Conservation (phyloP, 805 yeast genomes). For the Yarrowia bubula region DNA sequence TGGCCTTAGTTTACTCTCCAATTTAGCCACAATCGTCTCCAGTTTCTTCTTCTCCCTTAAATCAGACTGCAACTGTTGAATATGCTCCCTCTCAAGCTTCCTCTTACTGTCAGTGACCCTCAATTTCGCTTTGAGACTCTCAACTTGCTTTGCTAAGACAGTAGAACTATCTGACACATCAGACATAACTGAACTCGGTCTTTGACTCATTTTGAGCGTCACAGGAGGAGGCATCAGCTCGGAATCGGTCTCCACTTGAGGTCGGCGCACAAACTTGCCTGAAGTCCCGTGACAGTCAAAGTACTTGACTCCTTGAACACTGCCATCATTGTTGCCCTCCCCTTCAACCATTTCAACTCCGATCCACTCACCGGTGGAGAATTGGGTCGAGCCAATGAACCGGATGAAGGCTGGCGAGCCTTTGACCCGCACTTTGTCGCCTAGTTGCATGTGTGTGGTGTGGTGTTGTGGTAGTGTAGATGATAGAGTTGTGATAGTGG, state of each 20-base stretch:
- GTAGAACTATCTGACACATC: neutral
- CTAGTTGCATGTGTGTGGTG: slow-evolving; percentile 27
- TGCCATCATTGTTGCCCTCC: slow-evolving; percentile 81
- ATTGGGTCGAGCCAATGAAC: slow-evolving; percentile 62
- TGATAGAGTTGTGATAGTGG: too few relatives aligned
- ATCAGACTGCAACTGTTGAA: slow-evolving; percentile 32
- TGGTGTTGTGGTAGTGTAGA: neutral
- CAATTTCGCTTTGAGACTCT: slow-evolving; percentile 33
- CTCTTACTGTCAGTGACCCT: slow-evolving; percentile 34
- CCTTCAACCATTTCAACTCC: slow-evolving; percentile 86
- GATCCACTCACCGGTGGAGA: slow-evolving; percentile 58
- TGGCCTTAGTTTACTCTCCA: slow-evolving; percentile 37
- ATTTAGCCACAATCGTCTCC: slow-evolving; percentile 36
- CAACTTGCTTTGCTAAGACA: slow-evolving; percentile 30
- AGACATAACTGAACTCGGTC: neutral
- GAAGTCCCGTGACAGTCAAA: slow-evolving; percentile 58
- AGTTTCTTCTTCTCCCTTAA: slow-evolving; percentile 32
- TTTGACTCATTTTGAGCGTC: neutral
- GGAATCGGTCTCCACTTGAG: slow-evolving; percentile 47
- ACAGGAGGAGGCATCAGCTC: slow-evolving; percentile 37
- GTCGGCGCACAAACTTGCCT: slow-evolving; percentile 78
- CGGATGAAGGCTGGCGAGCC: slow-evolving; percentile 46
- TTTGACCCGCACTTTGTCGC: slow-evolving; percentile 33
- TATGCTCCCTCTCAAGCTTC: slow-evolving; percentile 33
- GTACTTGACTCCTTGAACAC: slow-evolving; percentile 56